Percentiles rank a stretch among this genome's conserved stretches.
phyloP scores from a whole-genome alignment of 2,329 filamentous ascomycete genomes.

The Canariomyces notabilis region DNA sequence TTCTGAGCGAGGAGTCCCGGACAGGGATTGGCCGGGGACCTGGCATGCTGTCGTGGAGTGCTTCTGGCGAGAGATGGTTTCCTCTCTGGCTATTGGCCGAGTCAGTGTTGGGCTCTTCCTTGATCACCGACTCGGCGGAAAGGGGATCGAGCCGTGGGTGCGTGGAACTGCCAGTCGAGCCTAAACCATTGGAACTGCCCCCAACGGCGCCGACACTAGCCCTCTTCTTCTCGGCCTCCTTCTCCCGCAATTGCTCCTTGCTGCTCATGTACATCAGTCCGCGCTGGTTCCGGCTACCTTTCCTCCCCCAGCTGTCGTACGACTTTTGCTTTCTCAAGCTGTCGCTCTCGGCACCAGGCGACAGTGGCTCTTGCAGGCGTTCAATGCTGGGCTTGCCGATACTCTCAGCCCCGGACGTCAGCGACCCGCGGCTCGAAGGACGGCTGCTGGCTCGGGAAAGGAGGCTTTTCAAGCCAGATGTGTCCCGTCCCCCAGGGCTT shows the following conservation, averaged over 20 bases:
- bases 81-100: conserved; percentile 29
- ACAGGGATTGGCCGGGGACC: conserved; percentile 56
- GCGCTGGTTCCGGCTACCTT: conserved; percentile 47
- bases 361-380: conserved; percentile 39
- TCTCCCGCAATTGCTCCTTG: conserved; percentile 60
- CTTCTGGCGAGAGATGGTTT: conserved; percentile 10
- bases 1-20: conserved; percentile 64
- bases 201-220: conserved; percentile 38
- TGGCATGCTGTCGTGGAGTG: conserved; percentile 19
- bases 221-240: conserved; percentile 57
- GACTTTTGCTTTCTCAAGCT: conserved; percentile 49
- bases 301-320: conserved; percentile 59
- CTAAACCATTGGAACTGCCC: conserved; percentile 37
- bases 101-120: conserved; percentile 47
- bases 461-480: conserved; percentile 51
- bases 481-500: conserved; percentile 38
- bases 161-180: conserved; percentile 26
- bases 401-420: conserved; percentile 53
- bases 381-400: conserved; percentile 62
- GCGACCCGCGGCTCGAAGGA: conserved; percentile 55
- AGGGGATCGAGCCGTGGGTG: conserved; percentile 42
- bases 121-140: conserved; percentile 49
- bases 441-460: conserved; percentile 45
- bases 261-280: conserved; percentile 71
- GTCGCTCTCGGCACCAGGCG: conserved; percentile 44